Percentiles rank a stretch among this genome's conserved stretches.
phyloP scores from a whole-genome alignment of 306 rosid genomes.

The Pterocarpus macrocarpus region DNA sequence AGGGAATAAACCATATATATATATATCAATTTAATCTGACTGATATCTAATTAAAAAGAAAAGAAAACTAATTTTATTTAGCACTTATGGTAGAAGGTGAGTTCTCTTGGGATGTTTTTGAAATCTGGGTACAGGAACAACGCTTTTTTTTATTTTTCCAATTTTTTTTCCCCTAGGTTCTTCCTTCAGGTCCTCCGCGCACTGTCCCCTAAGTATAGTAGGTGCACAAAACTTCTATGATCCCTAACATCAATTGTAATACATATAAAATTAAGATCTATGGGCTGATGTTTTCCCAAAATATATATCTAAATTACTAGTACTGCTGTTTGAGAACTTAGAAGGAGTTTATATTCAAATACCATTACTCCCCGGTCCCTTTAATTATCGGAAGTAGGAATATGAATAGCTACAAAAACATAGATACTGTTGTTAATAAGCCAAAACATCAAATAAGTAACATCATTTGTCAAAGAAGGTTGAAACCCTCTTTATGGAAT shows the following conservation, averaged over 20 bases:
- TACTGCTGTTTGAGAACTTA: neutral
- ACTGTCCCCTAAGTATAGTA: neutral
- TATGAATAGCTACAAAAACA: neutral
- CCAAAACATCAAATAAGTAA: conserved; percentile 19
- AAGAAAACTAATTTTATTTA: neutral
- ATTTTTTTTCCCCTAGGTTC: neutral
- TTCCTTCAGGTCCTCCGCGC: neutral
- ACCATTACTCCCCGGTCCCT: neutral
- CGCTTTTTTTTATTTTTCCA: neutral
- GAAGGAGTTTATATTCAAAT: neutral
- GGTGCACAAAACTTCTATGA: too few relatives aligned
- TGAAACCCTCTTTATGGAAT: conserved; percentile 8
- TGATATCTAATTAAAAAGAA: neutral
- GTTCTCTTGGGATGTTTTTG: neutral
- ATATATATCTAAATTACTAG: too few relatives aligned
- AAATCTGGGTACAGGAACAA: too few relatives aligned
- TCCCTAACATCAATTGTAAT: too few relatives aligned
- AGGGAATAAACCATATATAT: neutral
- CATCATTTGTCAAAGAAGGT: conserved; percentile 29
- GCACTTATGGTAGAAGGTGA: neutral
- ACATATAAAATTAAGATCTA: too few relatives aligned
- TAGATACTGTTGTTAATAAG: neutral
- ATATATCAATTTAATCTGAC: neutral
- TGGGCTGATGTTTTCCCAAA: too few relatives aligned
- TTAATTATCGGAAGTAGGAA: neutral